These are phyloP conservation scores for Syzygium jambos DNA, from an alignment of 345 rosid species.

Conservation along the genomic window DNA sequence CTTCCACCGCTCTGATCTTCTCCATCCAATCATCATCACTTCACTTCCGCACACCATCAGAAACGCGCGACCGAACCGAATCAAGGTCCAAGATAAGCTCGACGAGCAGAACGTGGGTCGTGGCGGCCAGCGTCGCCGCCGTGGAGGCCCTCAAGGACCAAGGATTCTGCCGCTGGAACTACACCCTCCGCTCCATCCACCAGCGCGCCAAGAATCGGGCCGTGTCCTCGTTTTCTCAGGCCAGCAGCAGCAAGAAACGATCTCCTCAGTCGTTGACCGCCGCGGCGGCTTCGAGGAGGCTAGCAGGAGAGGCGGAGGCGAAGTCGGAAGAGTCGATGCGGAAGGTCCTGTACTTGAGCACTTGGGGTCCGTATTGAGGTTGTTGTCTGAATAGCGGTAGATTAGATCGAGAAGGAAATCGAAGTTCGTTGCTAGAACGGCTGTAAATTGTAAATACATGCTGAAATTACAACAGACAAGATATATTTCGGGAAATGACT, in stretches of 20 bases:
- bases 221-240: slow-evolving; percentile 12
- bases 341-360: slow-evolving; percentile 46
- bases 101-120: slow-evolving; percentile 26
- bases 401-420: neutral
- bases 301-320: neutral
- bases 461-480: neutral
- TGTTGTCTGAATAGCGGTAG: neutral
- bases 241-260: slow-evolving; percentile 2
- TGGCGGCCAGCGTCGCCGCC: slow-evolving; percentile 25
- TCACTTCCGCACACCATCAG: neutral
- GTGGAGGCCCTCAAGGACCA: slow-evolving; percentile 35
- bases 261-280: slow-evolving; percentile 5
- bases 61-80: neutral
- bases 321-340: slow-evolving; percentile 36
- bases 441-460: neutral
- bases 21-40: neutral
- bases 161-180: slow-evolving; percentile 30
- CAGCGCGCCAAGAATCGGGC: slow-evolving; percentile 22
- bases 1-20: neutral
- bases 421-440: neutral
- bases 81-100: neutral
- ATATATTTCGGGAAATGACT: neutral
- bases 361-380: slow-evolving; percentile 28
- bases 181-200: slow-evolving; percentile 17
- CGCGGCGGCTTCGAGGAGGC: neutral